Conservation (phyloP, 352 stramenopile genomes). For the Phytopythium sindhum region DNA sequence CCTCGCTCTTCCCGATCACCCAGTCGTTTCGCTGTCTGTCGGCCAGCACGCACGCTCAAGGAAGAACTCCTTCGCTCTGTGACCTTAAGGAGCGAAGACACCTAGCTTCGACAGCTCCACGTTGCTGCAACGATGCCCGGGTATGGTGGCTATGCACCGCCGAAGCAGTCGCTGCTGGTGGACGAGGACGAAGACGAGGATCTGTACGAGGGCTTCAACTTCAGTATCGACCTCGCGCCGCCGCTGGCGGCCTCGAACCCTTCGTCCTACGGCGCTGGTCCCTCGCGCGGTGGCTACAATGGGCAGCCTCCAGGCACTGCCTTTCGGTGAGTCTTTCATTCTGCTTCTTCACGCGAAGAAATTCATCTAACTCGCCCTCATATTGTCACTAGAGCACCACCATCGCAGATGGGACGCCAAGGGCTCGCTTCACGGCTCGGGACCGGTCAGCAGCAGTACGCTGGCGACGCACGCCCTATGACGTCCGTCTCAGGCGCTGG, state of each 20-base stretch:
- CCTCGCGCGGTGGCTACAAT: conserved; percentile 62
- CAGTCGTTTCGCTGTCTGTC: not conserved
- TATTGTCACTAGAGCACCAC: conserved; percentile 25
- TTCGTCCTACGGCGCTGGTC: conserved; percentile 47
- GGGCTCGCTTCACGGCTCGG: conserved; percentile 57
- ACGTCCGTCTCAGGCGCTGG: conserved; percentile 91
- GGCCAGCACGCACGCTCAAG: not conserved
- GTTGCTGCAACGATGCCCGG: conserved; percentile 17
- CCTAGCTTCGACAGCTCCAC: not conserved
- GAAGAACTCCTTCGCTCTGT: not conserved
- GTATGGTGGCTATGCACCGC: conserved; percentile 54
- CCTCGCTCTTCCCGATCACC: not conserved
- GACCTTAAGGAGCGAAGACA: not conserved
- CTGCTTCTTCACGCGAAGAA: not conserved
- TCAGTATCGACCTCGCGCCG: conserved; percentile 77
- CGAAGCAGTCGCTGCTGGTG: conserved; percentile 55
- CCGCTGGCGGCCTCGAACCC: conserved; percentile 62
- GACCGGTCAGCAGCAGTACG: conserved; percentile 52
- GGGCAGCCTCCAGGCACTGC: conserved; percentile 48
- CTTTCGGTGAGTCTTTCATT: conserved; percentile 41
- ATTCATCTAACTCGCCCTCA: not conserved
- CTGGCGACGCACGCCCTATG: conserved; percentile 86
- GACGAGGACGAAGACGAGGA: conserved; percentile 86
- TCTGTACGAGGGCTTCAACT: conserved; percentile 90
- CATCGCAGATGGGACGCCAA: conserved; percentile 76